These are phyloP conservation scores for Schizochytrium sp. DNA, from an alignment of 108 stramenopile species.

Conservation along the genomic window DNA sequence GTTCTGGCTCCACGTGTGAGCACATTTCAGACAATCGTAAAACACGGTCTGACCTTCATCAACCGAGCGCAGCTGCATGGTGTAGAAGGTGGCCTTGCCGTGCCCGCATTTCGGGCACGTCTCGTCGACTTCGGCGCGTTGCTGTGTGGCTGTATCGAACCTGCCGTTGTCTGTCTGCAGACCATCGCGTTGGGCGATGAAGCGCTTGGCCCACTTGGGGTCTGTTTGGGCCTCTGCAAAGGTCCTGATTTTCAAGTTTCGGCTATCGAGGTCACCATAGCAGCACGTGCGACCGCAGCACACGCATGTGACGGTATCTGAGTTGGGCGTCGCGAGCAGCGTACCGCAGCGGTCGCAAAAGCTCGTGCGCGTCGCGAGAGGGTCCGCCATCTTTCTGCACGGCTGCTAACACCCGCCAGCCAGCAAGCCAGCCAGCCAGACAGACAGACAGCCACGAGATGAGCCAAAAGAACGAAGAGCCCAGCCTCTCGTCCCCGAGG, in stretches of 20 bases:
- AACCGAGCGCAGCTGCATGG: slow-evolving; percentile 89
- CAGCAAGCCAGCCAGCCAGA: neutral
- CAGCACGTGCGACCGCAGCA: neutral
- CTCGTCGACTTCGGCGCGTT: slow-evolving; percentile 83
- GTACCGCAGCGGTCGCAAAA: neutral
- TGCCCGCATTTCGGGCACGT: slow-evolving; percentile 85
- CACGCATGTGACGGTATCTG: neutral
- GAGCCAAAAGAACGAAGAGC: too few relatives aligned
- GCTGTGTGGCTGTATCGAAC: neutral
- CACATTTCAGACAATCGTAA: slow-evolving; percentile 89
- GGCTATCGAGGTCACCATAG: neutral
- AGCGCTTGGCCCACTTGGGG: slow-evolving; percentile 2
- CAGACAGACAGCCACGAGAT: neutral
- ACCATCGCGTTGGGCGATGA: neutral
- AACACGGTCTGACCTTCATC: slow-evolving; percentile 99
- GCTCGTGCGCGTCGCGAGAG: neutral
- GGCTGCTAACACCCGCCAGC: neutral
- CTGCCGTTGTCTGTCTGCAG: neutral
- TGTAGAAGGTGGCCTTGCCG: slow-evolving; percentile 87
- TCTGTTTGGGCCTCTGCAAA: neutral
- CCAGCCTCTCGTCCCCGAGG: too few relatives aligned
- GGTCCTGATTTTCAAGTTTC: neutral
- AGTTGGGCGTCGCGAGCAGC: slow-evolving; percentile 6
- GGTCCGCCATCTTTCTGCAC: neutral
- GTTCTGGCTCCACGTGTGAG: slow-evolving; percentile 54